Conservation (phyloP, 2,329 filamentous ascomycete species). For the Chaetomiaceae sp. region DNA sequence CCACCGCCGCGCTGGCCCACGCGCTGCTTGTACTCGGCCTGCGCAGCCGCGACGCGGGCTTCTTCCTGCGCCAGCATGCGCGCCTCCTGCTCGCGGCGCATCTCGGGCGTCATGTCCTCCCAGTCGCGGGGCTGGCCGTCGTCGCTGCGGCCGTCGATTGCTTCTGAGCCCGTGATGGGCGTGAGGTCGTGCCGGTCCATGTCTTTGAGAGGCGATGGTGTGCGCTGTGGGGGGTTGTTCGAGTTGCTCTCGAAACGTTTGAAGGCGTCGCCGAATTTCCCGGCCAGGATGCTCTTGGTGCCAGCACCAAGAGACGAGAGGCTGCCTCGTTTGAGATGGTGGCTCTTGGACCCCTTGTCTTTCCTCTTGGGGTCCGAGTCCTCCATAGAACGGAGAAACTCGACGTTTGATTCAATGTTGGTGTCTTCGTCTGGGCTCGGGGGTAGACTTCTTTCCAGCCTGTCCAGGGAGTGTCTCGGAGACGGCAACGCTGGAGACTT, state of each 20-base stretch:
- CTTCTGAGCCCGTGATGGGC: slow-evolving; percentile 72
- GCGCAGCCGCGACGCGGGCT: slow-evolving; percentile 79
- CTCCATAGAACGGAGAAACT: slow-evolving; percentile 77
- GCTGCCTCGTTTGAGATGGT: slow-evolving; percentile 69
- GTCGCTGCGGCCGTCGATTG: slow-evolving; percentile 64
- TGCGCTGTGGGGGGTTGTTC: slow-evolving; percentile 32
- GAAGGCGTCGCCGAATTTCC: slow-evolving; percentile 90
- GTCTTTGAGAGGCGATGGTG: slow-evolving; percentile 48
- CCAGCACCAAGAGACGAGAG: slow-evolving; percentile 62
- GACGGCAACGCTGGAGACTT: slow-evolving; percentile 37
- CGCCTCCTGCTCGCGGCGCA: slow-evolving; percentile 84
- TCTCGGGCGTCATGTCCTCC: slow-evolving; percentile 71
- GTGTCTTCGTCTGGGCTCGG: slow-evolving; percentile 51
- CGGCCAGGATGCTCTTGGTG: slow-evolving; percentile 77
- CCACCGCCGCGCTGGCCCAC: slow-evolving; percentile 53
- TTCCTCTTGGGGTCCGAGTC: slow-evolving; percentile 55
- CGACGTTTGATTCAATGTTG: slow-evolving; percentile 73
- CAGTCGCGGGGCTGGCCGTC: slow-evolving; percentile 62
- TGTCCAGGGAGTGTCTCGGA: slow-evolving; percentile 32
- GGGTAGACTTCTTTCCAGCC: slow-evolving; percentile 37
- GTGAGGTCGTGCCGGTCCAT: slow-evolving; percentile 52
- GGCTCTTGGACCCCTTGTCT: slow-evolving; percentile 51
- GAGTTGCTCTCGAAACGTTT: slow-evolving; percentile 71
- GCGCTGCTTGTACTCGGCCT: slow-evolving; percentile 78
- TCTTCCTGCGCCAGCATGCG: slow-evolving; percentile 81